Evolutionary conservation across 208 protist genomes (phyloP), one percentile per base, ranked within the genome.

Genomic region (Acanthamoeba triangularis): DNA sequence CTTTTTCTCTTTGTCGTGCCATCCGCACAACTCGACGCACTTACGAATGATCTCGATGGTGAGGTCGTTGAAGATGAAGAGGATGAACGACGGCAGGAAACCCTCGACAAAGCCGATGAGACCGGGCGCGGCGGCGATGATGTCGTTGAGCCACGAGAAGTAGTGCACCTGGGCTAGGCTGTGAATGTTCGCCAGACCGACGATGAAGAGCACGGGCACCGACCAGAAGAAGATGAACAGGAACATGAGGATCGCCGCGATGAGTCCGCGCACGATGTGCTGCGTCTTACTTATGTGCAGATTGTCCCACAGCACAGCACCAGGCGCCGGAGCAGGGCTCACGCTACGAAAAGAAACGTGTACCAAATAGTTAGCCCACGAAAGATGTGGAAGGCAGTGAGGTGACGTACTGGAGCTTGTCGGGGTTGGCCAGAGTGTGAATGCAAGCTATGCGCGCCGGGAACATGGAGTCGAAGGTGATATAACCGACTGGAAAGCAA

Each of bases 151-250:
- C 87, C 87, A 93, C 23, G 23, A 37, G 37, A 93, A 52, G n/a
- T 54, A 25, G n/a, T 65, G 35, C 20, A 93, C 54, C 59, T 65
- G 33, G 11, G 59, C 37, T 5, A 93, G 37, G 30, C 37, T 65
- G 37, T 65, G 33, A 10, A 93, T 76, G 87, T 93, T 93, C 54
- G 87, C 87, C n/a, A 93, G 28, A 56, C 87, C 61, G 33, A 76
- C 87, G 47, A 93, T 47, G 63, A 93, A 93, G 41, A 93, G 63
- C 25, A 93, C 52, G 16, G 87, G 87, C 33, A 93, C n/a, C 35
- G 87, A 76, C 87, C 87, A 93, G 59, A 93, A 93, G 37, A 93
- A 76, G 35, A 93, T 93, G 87, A 93, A 76, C 16, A 93, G n/a
- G 30, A 74, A 76, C 54, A 93, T 65, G 30, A 76, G 20, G 35